Evolutionary conservation across 176 grass and related monocot species (phyloP).

Genomic region (Ensete ventricosum): DNA sequence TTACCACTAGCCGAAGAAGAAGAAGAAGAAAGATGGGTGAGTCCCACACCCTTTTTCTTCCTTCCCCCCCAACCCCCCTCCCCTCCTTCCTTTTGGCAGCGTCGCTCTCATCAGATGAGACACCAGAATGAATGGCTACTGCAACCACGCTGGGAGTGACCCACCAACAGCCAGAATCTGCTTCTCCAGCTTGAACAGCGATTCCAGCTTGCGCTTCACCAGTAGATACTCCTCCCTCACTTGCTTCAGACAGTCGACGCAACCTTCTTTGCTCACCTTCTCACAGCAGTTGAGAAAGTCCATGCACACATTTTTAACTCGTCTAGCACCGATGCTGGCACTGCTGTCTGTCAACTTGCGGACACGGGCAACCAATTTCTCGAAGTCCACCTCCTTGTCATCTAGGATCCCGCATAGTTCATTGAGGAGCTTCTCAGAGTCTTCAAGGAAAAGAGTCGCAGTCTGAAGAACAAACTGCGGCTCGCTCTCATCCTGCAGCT

Average conservation of each 20-base stretch:
- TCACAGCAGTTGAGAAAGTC: conserved; percentile 22
- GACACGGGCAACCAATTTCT: conserved; percentile 36
- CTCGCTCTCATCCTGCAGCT: conserved; percentile 39
- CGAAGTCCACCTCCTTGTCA: conserved; percentile 35
- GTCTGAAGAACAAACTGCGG: conserved; percentile 32
- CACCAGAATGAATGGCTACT: not conserved
- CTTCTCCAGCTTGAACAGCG: conserved; percentile 34
- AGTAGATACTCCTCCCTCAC: conserved; percentile 21
- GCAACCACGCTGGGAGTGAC: conserved; percentile 29
- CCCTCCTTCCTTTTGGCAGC: no score
- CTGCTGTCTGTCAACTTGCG: conserved; percentile 43
- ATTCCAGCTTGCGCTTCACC: conserved; percentile 33
- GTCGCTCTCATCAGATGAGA: not conserved
- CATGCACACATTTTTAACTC: conserved; percentile 29
- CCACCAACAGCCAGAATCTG: conserved; percentile 28
- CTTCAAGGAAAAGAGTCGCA: conserved; percentile 34
- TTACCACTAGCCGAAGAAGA: no score
- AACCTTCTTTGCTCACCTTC: conserved; percentile 13
- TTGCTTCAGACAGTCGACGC: conserved; percentile 19
- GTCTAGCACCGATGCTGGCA: conserved; percentile 33
- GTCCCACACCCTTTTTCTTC: not conserved
- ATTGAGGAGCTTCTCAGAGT: conserved; percentile 30
- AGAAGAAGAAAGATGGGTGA: not conserved
- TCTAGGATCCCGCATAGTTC: conserved; percentile 29
- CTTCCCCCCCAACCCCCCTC: no score